Conservation (phyloP, 1,284 basidiomycete species). For the Cutaneotrichosporon daszewskae region DNA sequence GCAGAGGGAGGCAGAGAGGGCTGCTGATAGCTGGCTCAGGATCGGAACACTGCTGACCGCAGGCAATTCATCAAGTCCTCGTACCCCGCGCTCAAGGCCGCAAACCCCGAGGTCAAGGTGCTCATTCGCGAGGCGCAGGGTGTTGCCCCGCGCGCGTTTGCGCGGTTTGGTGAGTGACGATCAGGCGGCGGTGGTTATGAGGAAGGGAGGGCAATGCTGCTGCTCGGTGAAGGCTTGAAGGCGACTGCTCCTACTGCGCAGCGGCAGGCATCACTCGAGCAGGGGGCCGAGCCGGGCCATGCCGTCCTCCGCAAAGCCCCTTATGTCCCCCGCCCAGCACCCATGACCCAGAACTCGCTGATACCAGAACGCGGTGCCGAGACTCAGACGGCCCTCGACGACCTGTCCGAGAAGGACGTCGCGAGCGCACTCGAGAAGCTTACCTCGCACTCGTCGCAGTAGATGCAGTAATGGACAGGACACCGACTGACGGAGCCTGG, state of each 20-base stretch:
- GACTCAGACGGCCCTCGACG: slow-evolving; percentile 34
- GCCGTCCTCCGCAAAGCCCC: too few relatives aligned
- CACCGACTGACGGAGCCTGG: neutral
- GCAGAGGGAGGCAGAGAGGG: neutral
- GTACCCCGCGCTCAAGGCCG: slow-evolving; percentile 75
- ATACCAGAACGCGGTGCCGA: slow-evolving; percentile 44
- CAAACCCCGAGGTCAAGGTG: slow-evolving; percentile 84
- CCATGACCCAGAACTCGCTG: too few relatives aligned
- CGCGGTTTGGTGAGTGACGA: slow-evolving; percentile 71
- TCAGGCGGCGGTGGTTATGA: neutral
- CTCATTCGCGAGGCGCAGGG: slow-evolving; percentile 85
- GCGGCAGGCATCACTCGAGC: too few relatives aligned
- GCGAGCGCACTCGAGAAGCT: slow-evolving; percentile 34
- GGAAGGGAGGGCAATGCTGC: neutral
- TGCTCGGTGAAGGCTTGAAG: too few relatives aligned
- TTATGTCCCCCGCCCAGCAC: too few relatives aligned
- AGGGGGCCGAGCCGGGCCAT: too few relatives aligned
- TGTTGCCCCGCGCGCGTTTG: slow-evolving; percentile 81
- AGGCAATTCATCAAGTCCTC: slow-evolving; percentile 78
- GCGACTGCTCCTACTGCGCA: neutral
- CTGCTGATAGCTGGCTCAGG: neutral
- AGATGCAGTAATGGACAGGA: slow-evolving; percentile 5
- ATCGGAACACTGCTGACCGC: too few relatives aligned
- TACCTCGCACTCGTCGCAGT: slow-evolving; percentile 26
- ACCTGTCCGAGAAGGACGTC: slow-evolving; percentile 43